phyloP scores from a whole-genome alignment of 2,329 filamentous ascomycete genomes.

The Diaporthe velutina region DNA sequence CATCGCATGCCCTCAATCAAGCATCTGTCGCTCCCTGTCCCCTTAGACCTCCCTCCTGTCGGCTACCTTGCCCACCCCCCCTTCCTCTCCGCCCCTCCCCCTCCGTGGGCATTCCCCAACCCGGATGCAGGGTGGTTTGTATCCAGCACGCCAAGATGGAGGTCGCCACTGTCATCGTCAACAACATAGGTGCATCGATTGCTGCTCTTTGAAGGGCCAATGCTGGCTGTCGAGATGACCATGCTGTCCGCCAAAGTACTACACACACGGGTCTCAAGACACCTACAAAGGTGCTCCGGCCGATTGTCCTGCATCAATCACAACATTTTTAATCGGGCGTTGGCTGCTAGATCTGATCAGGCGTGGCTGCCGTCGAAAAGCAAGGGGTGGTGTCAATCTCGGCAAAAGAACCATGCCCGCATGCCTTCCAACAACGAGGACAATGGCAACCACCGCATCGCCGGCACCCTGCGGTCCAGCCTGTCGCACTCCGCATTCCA shows the following conservation, averaged over 20 bases:
- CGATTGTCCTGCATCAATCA: not conserved
- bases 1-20: slow-evolving; percentile 21
- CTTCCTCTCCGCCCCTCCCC: not conserved
- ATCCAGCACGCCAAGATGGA: not conserved
- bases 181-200: not conserved
- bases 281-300: not conserved
- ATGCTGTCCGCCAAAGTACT: not conserved
- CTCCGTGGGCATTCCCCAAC: not conserved
- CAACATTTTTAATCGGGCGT: not conserved
- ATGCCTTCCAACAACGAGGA: slow-evolving; percentile 12
- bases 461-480: not conserved
- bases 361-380: slow-evolving; percentile 27
- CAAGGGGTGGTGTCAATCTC: slow-evolving; percentile 22
- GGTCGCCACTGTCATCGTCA: not conserved
- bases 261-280: not conserved
- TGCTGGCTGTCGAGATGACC: not conserved
- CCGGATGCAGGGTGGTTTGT: not conserved
- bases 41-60: not conserved
- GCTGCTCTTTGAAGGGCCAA: not conserved
- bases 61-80: not conserved
- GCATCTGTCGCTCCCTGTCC: slow-evolving; percentile 13
- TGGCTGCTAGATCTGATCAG: slow-evolving; percentile 12
- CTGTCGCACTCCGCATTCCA: slow-evolving; percentile 17
- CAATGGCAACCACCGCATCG: not conserved
- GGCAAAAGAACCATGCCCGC: slow-evolving; percentile 23